Evolutionary conservation across 1,139 yeast genomes (phyloP), one percentile per base, ranked within the genome.

Genomic region (Pichiaceae sp.): DNA sequence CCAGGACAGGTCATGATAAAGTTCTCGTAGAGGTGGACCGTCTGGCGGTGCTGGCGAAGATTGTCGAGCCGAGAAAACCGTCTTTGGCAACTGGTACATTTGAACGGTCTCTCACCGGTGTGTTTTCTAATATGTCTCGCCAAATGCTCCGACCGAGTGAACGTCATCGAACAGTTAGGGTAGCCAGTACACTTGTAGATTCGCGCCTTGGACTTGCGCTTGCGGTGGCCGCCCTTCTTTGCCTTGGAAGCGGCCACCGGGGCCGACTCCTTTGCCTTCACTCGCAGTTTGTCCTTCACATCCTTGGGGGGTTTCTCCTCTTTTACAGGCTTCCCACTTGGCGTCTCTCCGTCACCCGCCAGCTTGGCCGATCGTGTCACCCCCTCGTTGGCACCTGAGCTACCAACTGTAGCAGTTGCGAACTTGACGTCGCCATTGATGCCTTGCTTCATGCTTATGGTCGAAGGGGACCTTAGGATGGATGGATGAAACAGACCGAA

Each of bases 91-190:
- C 70, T 75, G 35, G 83, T 83, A 58, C 97, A 89, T 39, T 85
- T 77, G 57, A 86, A 89, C 1, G 97, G 97, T 39, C 95, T 68
- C 58, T 89, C 97, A 32, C 96, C 97, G 1, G 96, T 87, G 56
- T 87, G 97, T 53, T 87, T 89, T 36, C 96, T 66, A 38, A 86
- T 82, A 62, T 87, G 97, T 43, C 97, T 70, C 2, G 96, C 95
- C 49, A 89, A 68, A 59, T 89, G 96, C 56, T 89, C 96, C 15
- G 86, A 77, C 42, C 95, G 63, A 2, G 94, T 84, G 56, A 87
- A 89, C 11, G 89, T 74, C 95, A 87, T 89, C 40, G 64, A 68
- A 59, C 97, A 87, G 45, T 83, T 89, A 14, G 89, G 87, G 55
- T 74, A 87, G 4, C 95, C 96, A 1, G 82, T 67, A 58, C 96